Base-by-base conservation (phyloP, 1,139 yeast genomes). In the Geotrichum fermentans region DNA sequence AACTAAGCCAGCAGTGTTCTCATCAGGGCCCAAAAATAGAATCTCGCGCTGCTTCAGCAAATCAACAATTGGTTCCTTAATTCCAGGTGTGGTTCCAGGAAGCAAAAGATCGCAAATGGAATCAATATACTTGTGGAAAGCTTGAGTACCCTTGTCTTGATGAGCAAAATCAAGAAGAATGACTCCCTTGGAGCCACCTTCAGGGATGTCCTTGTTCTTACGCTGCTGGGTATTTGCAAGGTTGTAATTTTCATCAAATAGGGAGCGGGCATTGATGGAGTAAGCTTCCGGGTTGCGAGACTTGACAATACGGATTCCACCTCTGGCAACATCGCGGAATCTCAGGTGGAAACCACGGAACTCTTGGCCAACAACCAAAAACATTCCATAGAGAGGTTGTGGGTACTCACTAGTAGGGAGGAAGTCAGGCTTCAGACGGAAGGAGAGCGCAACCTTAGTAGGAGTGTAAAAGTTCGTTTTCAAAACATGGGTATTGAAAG, bases 141-240 rank as follows among this genome's bases (percentile, higher is more conserved):
- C 88, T 52, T 87, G 82, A 60, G 80, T 82, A 43, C 96, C 89
- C 64, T 83, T 80, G 46, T 80, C 85, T 69, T 86, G 95, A 50
- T 94, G 87, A 53, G 77, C 79, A 56, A 70, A 63, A 64, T 90
- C 90, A 58, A 92, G 76, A 61, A 92, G 75, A 53, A 92, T 86
- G 48, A 92, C 98, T 71, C 98, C 98, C 70, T 92, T 92, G 43
- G 97, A 88, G 40, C 98, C 98, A 66, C 98, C 98, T 74, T 92
- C 98, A 40, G 98, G 98, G 53, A 92, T 92, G 73, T 92, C 98
- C 73, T 92, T 92, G 72, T 92, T 92, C 72, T 92, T 92, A 60
- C 92, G 79, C 72, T 92, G 98, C 72, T 92, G 98, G 40, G 98
- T 92, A 55, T 84, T 82, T 39, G 98, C 98, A 68, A 92, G 78